phyloP scores from a whole-genome alignment of 805 yeast genomes.

The Phaffomyces opuntiae region DNA sequence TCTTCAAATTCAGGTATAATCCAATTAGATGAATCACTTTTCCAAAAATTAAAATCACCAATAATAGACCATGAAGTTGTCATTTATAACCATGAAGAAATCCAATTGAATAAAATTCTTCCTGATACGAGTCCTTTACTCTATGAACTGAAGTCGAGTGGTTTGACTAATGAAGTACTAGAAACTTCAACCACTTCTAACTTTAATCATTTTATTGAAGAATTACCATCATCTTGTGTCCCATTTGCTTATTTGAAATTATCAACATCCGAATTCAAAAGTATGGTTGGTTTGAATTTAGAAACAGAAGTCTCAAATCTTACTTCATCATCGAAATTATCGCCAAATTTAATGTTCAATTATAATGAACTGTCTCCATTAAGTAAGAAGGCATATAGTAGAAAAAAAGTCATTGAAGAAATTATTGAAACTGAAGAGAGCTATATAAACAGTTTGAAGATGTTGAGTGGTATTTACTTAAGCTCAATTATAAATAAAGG shows the following conservation, averaged over 20 bases:
- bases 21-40: not conserved
- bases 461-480: conserved; percentile 37
- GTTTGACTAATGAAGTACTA: no score
- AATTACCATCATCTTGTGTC: conserved; percentile 10
- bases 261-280: conserved; percentile 4
- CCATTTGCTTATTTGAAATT: conserved; percentile 6
- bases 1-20: not conserved
- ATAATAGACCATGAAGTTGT: not conserved
- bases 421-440: conserved; percentile 40
- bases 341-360: conserved; percentile 8
- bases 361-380: conserved; percentile 12
- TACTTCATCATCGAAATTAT: conserved; percentile 17
- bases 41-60: not conserved
- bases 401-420: conserved; percentile 36
- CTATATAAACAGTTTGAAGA: conserved; percentile 38
- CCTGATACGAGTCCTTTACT: not conserved
- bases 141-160: not conserved
- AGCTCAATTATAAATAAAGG: conserved; percentile 29
- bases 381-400: conserved; percentile 12
- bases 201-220: conserved; percentile 2
- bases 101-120: not conserved
- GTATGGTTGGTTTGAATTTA: not conserved
- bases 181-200: not conserved
- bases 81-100: not conserved
- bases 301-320: conserved; percentile 2